A percentile compares a stretch with the other conserved stretches of the same genome.
phyloP scores from a whole-genome alignment of 1,284 basidiomycete species.

The Tremellales sp. region DNA sequence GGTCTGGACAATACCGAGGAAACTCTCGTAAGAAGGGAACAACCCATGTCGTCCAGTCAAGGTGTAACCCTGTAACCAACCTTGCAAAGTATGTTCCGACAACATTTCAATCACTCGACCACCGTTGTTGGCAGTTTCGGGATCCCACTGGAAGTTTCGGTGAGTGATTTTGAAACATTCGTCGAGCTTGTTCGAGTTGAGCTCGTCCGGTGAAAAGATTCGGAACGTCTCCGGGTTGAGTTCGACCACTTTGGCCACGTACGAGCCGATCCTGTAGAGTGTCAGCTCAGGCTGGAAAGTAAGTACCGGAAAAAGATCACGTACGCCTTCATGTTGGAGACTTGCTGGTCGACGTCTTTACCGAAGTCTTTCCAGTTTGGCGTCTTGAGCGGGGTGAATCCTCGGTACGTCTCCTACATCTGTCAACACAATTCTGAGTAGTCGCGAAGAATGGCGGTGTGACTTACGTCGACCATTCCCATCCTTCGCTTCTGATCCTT shows the following conservation, averaged over 20 bases:
- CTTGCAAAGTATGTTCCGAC: conserved; percentile 82
- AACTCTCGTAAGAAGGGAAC: conserved; percentile 82
- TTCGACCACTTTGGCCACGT: conserved; percentile 53
- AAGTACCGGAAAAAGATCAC: conserved; percentile 15
- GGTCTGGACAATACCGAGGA: conserved; percentile 48
- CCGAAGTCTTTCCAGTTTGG: conserved; percentile 63
- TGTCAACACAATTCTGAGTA: conserved; percentile 26
- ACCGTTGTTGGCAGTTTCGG: conserved; percentile 53
- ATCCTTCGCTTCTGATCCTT: conserved; percentile 32
- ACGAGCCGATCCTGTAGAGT: conserved; percentile 28
- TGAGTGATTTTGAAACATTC: conserved; percentile 59
- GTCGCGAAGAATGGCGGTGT: conserved; percentile 9
- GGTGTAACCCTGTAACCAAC: conserved; percentile 80
- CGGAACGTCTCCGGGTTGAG: conserved; percentile 73
- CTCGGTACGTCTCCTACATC: conserved; percentile 66
- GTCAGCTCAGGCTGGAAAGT: background rate
- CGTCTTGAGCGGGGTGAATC: conserved; percentile 59
- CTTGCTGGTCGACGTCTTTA: conserved; percentile 57
- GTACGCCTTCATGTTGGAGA: conserved; percentile 68
- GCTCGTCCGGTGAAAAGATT: conserved; percentile 81
- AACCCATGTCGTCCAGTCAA: conserved; percentile 64
- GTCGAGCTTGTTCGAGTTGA: conserved; percentile 85
- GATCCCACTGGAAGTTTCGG: conserved; percentile 76
- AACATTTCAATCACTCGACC: conserved; percentile 83
- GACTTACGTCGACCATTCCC: conserved; percentile 41